Base-by-base conservation (phyloP, 305 asterid genomes). In the Lippia alba region DNA sequence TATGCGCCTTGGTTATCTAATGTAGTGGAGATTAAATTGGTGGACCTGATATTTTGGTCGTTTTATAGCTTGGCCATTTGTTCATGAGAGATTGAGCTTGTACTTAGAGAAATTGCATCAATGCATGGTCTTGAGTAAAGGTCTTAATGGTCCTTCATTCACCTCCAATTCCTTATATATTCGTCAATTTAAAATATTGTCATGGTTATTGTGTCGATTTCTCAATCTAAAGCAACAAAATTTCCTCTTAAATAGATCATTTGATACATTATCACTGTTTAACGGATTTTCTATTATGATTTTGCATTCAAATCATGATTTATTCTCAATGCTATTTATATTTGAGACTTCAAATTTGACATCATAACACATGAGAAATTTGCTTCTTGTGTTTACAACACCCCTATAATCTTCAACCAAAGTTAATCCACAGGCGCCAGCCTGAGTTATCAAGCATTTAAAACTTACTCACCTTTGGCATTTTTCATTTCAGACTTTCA, bases 371-470 rank as follows among this genome's bases (percentile, higher is more conserved):
- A 20, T 53, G 68, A 58, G 33, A 57, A 56, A 44, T 45, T 30
- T 24, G 30, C 30, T 24, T 24, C 2, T 24, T 24, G 30, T 24
- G 30, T 24, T 24, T 24, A 24, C 3, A 94, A 97, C 97, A 2
- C 98, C 97, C 2, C 67, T 86, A 74, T 86, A 92, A 18, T 98
- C 98, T 62, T 88, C 96, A 66, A 81, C 85, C 51, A 85, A 86
- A 80, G 68, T 94, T 48, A 92, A 94, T 79, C 57, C 90, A 55
- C 86, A 71, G 63, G 98, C 96, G 58, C 98, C 97, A 7, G 76
- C 98, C 71, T 91, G 99, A 39, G 86, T 94, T 78, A 89, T 94
- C 41, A 96, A 83, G 83, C 99, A 92, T 83, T 92, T 98, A 30
- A 72, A 30, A 46, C 55, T 51, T 57, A 59, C 69, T 36, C 64